A percentile compares a stretch with the other conserved stretches of the same genome.
These are phyloP conservation scores for Coemansia sp. DNA, from an alignment of 192 early-diverging fungal genomes.

Conservation along the genomic window DNA sequence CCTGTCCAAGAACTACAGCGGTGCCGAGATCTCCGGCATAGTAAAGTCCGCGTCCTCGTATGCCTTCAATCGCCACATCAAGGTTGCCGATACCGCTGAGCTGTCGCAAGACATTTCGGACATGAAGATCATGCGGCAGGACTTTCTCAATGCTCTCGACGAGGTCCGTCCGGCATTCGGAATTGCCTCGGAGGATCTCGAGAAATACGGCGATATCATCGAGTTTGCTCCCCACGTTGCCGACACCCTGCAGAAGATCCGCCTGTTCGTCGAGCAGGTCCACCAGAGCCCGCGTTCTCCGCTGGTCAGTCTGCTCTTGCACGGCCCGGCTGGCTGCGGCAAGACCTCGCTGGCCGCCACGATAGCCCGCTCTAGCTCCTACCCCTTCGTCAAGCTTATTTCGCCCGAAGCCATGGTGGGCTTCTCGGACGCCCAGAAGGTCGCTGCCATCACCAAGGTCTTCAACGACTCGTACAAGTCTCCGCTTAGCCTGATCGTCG, in stretches of 20 bases:
- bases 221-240: conserved; percentile 65
- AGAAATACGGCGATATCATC: conserved; percentile 88
- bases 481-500: conserved; percentile 86
- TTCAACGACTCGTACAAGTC: conserved; percentile 98
- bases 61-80: conserved; percentile 94
- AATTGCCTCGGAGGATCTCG: conserved; percentile 85
- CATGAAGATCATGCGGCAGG: conserved; percentile 80
- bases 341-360: conserved; percentile 97
- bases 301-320: conserved; percentile 84
- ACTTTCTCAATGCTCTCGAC: conserved; percentile 86
- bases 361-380: conserved; percentile 84
- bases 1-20: conserved; percentile 94
- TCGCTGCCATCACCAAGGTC: conserved; percentile 85
- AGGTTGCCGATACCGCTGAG: conserved; percentile 81
- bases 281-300: conserved; percentile 79
- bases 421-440: conserved; percentile 77
- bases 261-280: conserved; percentile 70
- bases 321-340: conserved; percentile 84
- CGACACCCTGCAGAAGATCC: conserved; percentile 58
- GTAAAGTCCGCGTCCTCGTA: conserved; percentile 91
- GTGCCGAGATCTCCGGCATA: conserved; percentile 94
- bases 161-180: conserved; percentile 96
- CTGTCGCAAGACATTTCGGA: conserved; percentile 83
- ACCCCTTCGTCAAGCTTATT: conserved; percentile 96
- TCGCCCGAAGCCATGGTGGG: conserved; percentile 97